These are phyloP conservation scores for Phaffia rhodozyma DNA, from an alignment of 1,284 basidiomycete genomes.

Conservation along the genomic window DNA sequence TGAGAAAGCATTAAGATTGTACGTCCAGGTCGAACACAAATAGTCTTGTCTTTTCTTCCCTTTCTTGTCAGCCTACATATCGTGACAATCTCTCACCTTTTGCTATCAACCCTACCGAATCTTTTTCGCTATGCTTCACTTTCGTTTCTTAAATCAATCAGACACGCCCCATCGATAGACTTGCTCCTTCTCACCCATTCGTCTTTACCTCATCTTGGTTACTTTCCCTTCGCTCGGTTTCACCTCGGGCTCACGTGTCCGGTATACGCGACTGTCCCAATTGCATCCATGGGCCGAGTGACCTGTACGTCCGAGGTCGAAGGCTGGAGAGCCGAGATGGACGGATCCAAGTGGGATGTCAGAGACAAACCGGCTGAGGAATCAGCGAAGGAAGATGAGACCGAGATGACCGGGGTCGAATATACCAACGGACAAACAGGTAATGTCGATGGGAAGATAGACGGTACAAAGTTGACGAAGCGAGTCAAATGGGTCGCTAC, in stretches of 20 bases:
- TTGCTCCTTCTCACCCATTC: slow-evolving; percentile 67
- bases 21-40: slow-evolving; percentile 19
- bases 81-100: neutral
- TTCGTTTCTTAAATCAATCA: slow-evolving; percentile 29
- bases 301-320: slow-evolving; percentile 74
- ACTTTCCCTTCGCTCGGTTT: slow-evolving; percentile 82
- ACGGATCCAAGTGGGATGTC: slow-evolving; percentile 37
- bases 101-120: neutral
- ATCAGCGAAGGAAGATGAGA: slow-evolving; percentile 3
- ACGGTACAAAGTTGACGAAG: slow-evolving; percentile 23
- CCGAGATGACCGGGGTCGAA: slow-evolving; percentile 19
- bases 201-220: slow-evolving; percentile 71
- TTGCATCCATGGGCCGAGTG: slow-evolving; percentile 89
- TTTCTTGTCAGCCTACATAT: neutral
- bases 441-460: slow-evolving; percentile 28
- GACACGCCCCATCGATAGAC: slow-evolving; percentile 60
- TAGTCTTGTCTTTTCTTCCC: neutral
- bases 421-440: slow-evolving; percentile 21
- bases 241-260: slow-evolving; percentile 80
- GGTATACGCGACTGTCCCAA: slow-evolving; percentile 90
- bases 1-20: slow-evolving; percentile 36
- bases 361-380: neutral
- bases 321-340: slow-evolving; percentile 61
- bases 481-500: slow-evolving; percentile 58
- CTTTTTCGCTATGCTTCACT: neutral